These are phyloP conservation scores for Starmerella cellae DNA, from an alignment of 805 yeast species.

Conservation along the genomic window DNA sequence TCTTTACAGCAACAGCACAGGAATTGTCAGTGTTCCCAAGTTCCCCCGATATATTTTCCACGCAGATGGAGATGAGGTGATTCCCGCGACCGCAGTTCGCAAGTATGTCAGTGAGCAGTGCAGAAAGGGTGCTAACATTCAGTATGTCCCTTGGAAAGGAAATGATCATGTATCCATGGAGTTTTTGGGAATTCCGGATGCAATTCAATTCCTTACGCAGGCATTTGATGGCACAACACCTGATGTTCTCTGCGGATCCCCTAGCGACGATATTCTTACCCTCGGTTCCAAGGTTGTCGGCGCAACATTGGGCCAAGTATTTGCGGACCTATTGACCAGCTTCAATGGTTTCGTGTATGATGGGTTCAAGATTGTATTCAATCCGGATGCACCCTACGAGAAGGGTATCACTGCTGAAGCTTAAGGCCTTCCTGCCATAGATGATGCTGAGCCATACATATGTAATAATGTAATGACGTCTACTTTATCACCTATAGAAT, in stretches of 20 bases:
- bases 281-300: neutral
- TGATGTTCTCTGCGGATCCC: constrained; percentile 3
- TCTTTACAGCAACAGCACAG: constrained; percentile 1
- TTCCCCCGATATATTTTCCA: constrained; percentile 22
- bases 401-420: no score
- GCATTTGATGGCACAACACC: constrained; percentile 8
- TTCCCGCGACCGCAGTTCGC: constrained; percentile 15
- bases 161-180: constrained; percentile 8
- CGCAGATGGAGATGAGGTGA: constrained; percentile 20
- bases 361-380: neutral
- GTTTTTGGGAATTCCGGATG: constrained; percentile 9
- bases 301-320: constrained; percentile 1
- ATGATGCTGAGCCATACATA: no score
- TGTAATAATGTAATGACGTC: no score
- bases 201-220: constrained; percentile 12
- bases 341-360: neutral
- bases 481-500: no score
- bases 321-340: neutral
- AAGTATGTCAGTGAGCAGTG: constrained; percentile 8
- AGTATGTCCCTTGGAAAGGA: constrained; percentile 5
- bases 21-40: constrained; percentile 14
- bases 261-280: constrained; percentile 4
- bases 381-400: neutral
- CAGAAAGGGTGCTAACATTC: constrained; percentile 7
- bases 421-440: no score